Percentiles rank a stretch among this genome's conserved stretches.
These are phyloP conservation scores for Aspergillus homomorphus DNA, from an alignment of 495 filamentous ascomycete genomes.

Conservation along the genomic window DNA sequence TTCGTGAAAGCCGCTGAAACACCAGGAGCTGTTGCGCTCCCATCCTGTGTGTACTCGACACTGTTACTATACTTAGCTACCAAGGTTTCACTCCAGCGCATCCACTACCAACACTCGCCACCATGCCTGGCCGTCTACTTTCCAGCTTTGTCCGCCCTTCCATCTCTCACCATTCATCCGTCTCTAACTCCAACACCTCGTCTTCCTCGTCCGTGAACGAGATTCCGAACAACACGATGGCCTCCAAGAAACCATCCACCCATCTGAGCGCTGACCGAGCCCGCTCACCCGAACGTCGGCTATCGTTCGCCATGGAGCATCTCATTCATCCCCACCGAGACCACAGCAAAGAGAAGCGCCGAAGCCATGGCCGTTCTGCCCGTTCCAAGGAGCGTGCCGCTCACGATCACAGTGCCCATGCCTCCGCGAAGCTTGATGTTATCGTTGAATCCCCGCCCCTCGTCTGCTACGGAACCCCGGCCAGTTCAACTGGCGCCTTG, in stretches of 20 bases:
- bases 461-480: conserved; percentile 73
- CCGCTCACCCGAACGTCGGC: conserved; percentile 42
- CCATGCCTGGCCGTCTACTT: conserved; percentile 48
- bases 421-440: conserved; percentile 63
- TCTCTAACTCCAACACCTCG: conserved; percentile 39
- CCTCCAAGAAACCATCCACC: conserved; percentile 33
- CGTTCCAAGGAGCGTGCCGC: conserved; percentile 40
- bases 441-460: conserved; percentile 87
- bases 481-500: conserved; percentile 78
- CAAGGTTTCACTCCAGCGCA: not conserved
- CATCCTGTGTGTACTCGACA: conserved; percentile 6
- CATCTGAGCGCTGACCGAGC: conserved; percentile 30
- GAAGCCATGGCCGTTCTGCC: conserved; percentile 33
- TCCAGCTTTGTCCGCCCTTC: conserved; percentile 45
- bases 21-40: not conserved
- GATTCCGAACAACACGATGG: conserved; percentile 22
- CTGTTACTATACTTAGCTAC: not conserved
- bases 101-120: conserved; percentile 7
- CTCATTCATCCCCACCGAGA: conserved; percentile 46
- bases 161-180: conserved; percentile 36
- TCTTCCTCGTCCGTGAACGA: conserved; percentile 47
- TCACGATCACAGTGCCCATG: conserved; percentile 25
- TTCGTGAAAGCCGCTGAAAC: not conserved
- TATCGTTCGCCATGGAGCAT: conserved; percentile 45
- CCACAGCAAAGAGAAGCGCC: conserved; percentile 45